These are phyloP conservation scores for Zymoseptoria crescenta DNA, from an alignment of 2,329 filamentous ascomycete genomes.

Conservation along the genomic window DNA sequence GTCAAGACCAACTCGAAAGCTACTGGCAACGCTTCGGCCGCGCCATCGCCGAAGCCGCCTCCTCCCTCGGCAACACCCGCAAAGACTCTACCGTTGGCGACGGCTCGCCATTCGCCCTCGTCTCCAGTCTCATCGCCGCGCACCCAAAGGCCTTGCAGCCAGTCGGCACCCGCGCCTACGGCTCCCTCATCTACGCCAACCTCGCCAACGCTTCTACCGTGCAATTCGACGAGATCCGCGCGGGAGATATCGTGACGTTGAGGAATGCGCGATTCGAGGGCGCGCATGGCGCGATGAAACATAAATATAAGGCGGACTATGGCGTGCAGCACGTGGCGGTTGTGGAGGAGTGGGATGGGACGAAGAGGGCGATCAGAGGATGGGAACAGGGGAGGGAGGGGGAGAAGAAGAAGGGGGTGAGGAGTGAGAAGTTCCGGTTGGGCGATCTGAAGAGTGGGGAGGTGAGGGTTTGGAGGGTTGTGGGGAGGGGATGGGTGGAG, in stretches of 20 bases:
- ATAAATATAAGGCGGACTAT: slow-evolving; percentile 83
- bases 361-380: slow-evolving; percentile 91
- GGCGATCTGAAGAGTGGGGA: slow-evolving; percentile 88
- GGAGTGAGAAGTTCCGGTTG: slow-evolving; percentile 87
- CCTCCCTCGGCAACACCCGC: slow-evolving; percentile 56
- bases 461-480: slow-evolving; percentile 94
- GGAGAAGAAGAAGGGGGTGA: slow-evolving; percentile 61
- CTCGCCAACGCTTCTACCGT: slow-evolving; percentile 87
- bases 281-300: slow-evolving; percentile 78
- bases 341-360: slow-evolving; percentile 95
- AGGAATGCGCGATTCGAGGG: slow-evolving; percentile 92
- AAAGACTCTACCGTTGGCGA: slow-evolving; percentile 79
- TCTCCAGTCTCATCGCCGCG: slow-evolving; percentile 62
- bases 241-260: slow-evolving; percentile 86
- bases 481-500: slow-evolving; percentile 84
- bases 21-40: slow-evolving; percentile 75
- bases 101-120: slow-evolving; percentile 67
- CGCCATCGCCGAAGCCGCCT: slow-evolving; percentile 64
- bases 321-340: slow-evolving; percentile 68
- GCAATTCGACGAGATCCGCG: slow-evolving; percentile 84
- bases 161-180: slow-evolving; percentile 82
- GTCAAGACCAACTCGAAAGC: slow-evolving; percentile 88
- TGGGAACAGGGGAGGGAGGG: slow-evolving; percentile 95
- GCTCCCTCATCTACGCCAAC: slow-evolving; percentile 88
- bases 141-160: slow-evolving; percentile 69